phyloP scores from a whole-genome alignment of 2,329 filamentous ascomycete genomes.

The Alternaria arbusti region DNA sequence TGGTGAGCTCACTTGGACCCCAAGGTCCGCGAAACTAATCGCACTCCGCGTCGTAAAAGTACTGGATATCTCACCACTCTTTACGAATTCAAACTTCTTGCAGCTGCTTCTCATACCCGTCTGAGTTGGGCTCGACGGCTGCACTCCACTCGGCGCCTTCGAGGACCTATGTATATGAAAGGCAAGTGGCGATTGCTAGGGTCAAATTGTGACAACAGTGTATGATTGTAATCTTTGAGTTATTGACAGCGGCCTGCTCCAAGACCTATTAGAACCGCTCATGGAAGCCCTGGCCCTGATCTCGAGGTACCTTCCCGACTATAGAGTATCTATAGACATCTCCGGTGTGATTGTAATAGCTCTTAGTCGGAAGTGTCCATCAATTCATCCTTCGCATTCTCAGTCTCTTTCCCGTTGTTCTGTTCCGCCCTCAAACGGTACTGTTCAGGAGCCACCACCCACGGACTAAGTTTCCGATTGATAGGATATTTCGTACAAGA shows the following conservation, averaged over 20 bases:
- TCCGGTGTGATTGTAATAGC: neutral
- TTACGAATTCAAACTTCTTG: slow-evolving; percentile 9
- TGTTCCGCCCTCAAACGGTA: neutral
- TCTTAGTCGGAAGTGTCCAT: neutral
- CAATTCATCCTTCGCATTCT: neutral
- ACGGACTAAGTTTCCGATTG: neutral
- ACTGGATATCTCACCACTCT: slow-evolving; percentile 1
- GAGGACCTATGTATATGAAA: neutral
- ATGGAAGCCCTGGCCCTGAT: neutral
- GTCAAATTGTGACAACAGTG: neutral
- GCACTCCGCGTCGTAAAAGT: slow-evolving; percentile 2
- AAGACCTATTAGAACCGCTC: neutral
- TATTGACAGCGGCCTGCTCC: neutral
- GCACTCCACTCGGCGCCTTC: slow-evolving; percentile 5
- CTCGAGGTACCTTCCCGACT: neutral
- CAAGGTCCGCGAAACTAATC: slow-evolving; percentile 7
- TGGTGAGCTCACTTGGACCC: neutral
- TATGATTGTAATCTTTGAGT: neutral
- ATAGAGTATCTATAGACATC: neutral
- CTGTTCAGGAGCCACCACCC: neutral
- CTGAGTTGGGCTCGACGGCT: slow-evolving; percentile 8
- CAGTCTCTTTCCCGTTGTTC: neutral
- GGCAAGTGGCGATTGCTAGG: neutral
- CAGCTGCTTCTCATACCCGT: slow-evolving; percentile 10
- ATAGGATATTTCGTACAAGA: neutral